Base-by-base conservation (phyloP, 306 rosid species). In the Vicia sativa region DNA sequence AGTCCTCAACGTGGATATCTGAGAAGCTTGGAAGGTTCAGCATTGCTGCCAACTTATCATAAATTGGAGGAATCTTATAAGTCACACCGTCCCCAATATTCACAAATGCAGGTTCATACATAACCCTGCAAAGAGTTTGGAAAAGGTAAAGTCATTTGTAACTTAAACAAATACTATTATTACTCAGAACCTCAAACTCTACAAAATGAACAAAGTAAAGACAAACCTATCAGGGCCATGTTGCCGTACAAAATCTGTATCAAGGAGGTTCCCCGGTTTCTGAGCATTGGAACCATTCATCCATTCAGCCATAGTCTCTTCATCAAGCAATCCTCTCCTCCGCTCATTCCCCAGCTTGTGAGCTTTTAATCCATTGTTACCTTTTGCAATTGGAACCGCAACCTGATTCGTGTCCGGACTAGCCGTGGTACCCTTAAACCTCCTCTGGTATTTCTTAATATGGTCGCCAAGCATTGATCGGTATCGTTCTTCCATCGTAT, bases 401-500 rank as follows among this genome's bases (percentile, higher is more conserved):
- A 44, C 80, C 70, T 78, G 77, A 35, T 74, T 75, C 31, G 84
- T 87, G 46, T 74, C 87, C 68, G 90, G 91, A 81, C 80, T 76
- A 23, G 83, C 66, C 0, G 86, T 81, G 53, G 89, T 65, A 59
- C 87, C 95, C 89, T 88, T 95, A 73, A 68, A 70, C 89, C 96
- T 95, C 84, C 96, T 84, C 82, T 85, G 88, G 74, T 88, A 90
- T 69, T 87, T 87, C 81, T 88, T 85, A 75, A 90, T 77, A 80
- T 95, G 99, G 50, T 90, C 99, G 67, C 99, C 96, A 18, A 95
- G 92, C 97, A 95, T 95, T 65, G 93, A 83, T 38, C 97, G 73
- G 67, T 95, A 95, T 62, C 86, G 79, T 48, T 95, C 97, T 82
- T 95, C 99, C 0, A 87, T 90, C 76, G 82, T 77, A 69, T 41